Percentiles rank a stretch among this genome's conserved stretches.
Conservation (phyloP, 345 rosid genomes). For the Eucalyptus curtisii region DNA sequence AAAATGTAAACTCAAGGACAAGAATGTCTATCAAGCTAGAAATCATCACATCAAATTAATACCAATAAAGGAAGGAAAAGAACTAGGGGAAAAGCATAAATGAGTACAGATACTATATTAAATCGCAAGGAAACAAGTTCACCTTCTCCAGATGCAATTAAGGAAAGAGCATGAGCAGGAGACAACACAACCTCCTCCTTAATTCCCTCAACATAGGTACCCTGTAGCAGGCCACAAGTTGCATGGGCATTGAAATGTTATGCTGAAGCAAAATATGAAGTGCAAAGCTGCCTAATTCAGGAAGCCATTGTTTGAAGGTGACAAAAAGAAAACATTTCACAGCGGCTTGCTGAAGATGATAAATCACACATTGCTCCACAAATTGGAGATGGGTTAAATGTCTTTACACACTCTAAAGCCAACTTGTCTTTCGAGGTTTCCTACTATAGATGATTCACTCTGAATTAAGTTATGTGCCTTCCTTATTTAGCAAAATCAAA, state of each 20-base stretch:
- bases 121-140: not conserved
- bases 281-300: not conserved
- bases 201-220: slow-evolving; percentile 81
- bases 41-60: not conserved
- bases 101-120: not conserved
- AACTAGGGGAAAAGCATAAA: not conserved
- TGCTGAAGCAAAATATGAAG: not conserved
- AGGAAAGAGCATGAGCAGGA: slow-evolving; percentile 94
- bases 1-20: not conserved
- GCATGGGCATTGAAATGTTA: not conserved
- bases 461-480: not conserved
- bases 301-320: not conserved
- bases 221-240: slow-evolving; percentile 24
- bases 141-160: slow-evolving; percentile 99
- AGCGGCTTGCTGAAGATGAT: not conserved
- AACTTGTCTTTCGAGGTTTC: not conserved
- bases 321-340: not conserved
- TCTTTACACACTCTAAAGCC: not conserved
- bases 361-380: not conserved
- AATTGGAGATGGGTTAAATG: not conserved
- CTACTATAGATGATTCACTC: not conserved
- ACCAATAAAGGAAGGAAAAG: not conserved
- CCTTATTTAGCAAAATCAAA: not conserved
- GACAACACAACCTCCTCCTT: slow-evolving; percentile 97
- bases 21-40: not conserved